Conservation (phyloP, 371 early-diverging fungal species). For the Saksenaea vasiformis region DNA sequence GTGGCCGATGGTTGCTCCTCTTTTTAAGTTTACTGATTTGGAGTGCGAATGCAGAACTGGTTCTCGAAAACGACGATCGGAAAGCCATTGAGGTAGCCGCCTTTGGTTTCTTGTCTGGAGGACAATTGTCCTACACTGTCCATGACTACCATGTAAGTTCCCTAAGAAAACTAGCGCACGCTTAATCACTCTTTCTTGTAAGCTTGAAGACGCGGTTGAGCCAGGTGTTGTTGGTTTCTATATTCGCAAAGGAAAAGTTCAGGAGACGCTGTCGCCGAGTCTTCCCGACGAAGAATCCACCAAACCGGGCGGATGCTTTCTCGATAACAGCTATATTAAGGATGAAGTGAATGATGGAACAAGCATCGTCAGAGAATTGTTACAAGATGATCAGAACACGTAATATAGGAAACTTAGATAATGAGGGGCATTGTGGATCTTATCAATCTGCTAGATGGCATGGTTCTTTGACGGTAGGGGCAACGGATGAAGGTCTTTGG, state of each 20-base stretch:
- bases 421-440: neutral
- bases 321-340: conserved; percentile 29
- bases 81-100: conserved; percentile 41
- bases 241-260: conserved; percentile 30
- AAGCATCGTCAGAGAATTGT: conserved; percentile 21
- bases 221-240: conserved; percentile 38
- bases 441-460: conserved; percentile 20
- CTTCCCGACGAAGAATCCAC: neutral
- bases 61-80: conserved; percentile 45
- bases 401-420: conserved; percentile 1
- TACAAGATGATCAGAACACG: neutral
- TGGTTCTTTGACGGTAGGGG: conserved; percentile 24
- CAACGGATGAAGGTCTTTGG: conserved; percentile 51
- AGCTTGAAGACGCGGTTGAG: conserved; percentile 17
- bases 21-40: neutral
- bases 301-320: conserved; percentile 19
- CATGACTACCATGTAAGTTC: conserved; percentile 41
- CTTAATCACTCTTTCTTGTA: neutral
- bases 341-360: conserved; percentile 37
- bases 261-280: conserved; percentile 11
- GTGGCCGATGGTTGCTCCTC: neutral
- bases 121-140: conserved; percentile 38
- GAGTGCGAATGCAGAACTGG: conserved; percentile 23
- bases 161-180: too few relatives aligned
- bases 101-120: conserved; percentile 57